Base-by-base conservation (phyloP, 306 rosid genomes). In the Inga oerstediana region DNA sequence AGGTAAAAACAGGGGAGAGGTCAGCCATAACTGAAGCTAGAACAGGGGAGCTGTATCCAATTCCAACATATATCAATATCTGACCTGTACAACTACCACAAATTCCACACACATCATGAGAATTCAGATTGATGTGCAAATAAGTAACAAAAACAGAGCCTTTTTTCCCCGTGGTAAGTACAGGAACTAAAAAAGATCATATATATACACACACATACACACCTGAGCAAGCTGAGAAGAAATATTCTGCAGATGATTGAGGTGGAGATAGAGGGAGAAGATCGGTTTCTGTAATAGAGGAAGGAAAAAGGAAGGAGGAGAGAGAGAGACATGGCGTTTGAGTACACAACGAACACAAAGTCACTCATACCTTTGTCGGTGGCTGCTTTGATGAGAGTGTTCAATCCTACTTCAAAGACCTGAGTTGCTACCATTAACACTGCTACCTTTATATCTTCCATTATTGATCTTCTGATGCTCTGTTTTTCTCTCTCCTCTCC, bases 1-100 rank as follows among this genome's bases (percentile, higher is more conserved):
- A 90, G 65, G 90, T 85, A 64, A 86, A 88, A 83, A 90, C 93
- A 27, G 91, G 91, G 14, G 67, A 12, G 71, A 90, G 89, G 32
- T 88, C 88, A 19, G 13, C 0, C 82, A 87, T 81, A 30, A 89
- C 89, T 1, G 93, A 85, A 24, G 84, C 15, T 32, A 90, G n/a
- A n/a, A 89, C 83, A 3, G 93, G 91, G 61, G 93, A 90, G 82
- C 90, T 81, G 32, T 68, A 85, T 79, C 27, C 59, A 30, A 88
- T 76, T 0, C 91, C 93, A 17, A 79, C 37, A 16, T 58, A 82
- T 72, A 27, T 49, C 54, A 88, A 51, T 0, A 32, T 85, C 84
- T 88, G 90, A 66, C 2, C 70, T 46, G 69, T 78, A 85, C 54
- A 78, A 27, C 72, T 66, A 74, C 61, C 74, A n/a, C 4, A 80